Evolutionary conservation across 371 early-diverging fungal genomes (phyloP), one percentile per base, ranked within the genome.

Genomic region (Mortierella sp.): DNA sequence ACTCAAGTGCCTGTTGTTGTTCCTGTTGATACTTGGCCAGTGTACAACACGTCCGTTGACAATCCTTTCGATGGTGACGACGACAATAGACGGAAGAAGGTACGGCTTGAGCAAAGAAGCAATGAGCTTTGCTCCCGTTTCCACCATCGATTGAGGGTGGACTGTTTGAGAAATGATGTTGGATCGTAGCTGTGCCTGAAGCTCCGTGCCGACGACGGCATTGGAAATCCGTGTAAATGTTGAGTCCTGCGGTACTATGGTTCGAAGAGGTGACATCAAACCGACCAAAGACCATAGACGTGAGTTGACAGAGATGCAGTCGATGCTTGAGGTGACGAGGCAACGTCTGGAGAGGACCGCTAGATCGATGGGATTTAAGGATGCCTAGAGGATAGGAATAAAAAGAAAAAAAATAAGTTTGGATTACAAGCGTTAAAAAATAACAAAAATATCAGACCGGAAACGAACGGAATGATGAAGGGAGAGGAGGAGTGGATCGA

Each of bases 221-320:
- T 26, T 60, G 60, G 53, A 79, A 70, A 19, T 70, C 59, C 6
- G 80, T 69, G 29, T 79, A 79, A 23, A 73, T 60, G 55, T 70
- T 73, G 43, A 72, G 68, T 2, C 77, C 72, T 2, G 62, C 68
- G 0, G 77, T 56, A 53, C 68, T 76, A 64, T 72, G 68, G 51
- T 73, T 72, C 4, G 84, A 84, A 12, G 85, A 82, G 23, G 85
- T 77, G 12, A 85, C 83, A 65, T 89, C 88, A 65, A 89, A 87
- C n/a, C 89, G 83, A 28, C 89, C 89, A 84, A 89, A 87, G 16
- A 88, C 84, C 62, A 89, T 79, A 26, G 86, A 88, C 12, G 89
- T 87, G 25, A 88, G 70, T 66, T 89, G 89, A 63, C 89, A 88
- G 21, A 89, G 83, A 70, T 88, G 86, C 26, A 89, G 71, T 15